These are phyloP conservation scores for Eucalyptus brandiana DNA, from an alignment of 345 rosid genomes.

Conservation along the genomic window DNA sequence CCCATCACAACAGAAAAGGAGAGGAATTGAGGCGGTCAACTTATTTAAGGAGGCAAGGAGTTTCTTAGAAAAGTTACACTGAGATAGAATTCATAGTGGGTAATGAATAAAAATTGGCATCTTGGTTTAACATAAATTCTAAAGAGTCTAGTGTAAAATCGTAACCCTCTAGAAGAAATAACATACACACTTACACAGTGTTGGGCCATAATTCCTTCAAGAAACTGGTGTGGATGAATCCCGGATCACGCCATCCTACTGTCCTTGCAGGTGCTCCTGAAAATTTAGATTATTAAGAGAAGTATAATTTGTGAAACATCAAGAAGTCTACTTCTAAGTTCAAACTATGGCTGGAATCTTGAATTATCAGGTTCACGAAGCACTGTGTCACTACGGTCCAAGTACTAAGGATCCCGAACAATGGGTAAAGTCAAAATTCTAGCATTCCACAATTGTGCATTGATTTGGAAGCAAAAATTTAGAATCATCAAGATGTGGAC, in stretches of 20 bases:
- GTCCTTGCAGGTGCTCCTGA: slow-evolving; percentile 37
- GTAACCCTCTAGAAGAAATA: background rate
- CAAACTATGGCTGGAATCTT: background rate
- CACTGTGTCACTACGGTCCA: background rate
- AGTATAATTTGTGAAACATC: background rate
- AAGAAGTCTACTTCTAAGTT: background rate
- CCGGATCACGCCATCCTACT: slow-evolving; percentile 46
- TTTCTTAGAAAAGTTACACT: background rate
- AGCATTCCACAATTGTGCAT: background rate
- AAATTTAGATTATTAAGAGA: background rate
- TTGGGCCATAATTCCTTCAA: slow-evolving; percentile 38
- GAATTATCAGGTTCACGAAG: background rate
- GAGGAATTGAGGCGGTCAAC: background rate
- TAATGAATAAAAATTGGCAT: background rate
- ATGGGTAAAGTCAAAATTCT: background rate
- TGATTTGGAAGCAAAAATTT: background rate
- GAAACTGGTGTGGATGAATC: slow-evolving; percentile 35
- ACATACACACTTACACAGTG: slow-evolving; percentile 4
- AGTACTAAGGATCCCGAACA: background rate
- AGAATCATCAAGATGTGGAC: background rate
- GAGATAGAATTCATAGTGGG: background rate
- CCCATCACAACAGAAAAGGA: background rate
- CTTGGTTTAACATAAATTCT: background rate
- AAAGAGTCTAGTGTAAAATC: background rate
- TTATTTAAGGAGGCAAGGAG: background rate